These are phyloP conservation scores for Syncephalis plumigaleata DNA, from an alignment of 371 early-diverging fungal genomes.

Conservation along the genomic window DNA sequence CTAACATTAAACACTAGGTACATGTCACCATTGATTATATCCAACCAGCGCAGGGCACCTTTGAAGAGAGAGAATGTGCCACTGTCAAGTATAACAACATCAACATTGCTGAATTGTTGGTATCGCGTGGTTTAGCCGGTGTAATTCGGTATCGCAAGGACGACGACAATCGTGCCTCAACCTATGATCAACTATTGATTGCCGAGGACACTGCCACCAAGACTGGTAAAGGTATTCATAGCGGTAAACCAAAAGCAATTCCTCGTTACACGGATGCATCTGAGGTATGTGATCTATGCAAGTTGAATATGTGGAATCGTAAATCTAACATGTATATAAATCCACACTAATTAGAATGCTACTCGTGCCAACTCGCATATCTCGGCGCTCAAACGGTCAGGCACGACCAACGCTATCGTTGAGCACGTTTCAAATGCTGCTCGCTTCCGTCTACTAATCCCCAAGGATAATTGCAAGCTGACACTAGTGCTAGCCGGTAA, in stretches of 20 bases:
- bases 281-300: slow-evolving; percentile 27
- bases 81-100: slow-evolving; percentile 44
- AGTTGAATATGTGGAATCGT: slow-evolving; percentile 10
- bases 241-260: slow-evolving; percentile 55
- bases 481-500: slow-evolving; percentile 61
- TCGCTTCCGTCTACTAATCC: slow-evolving; percentile 64
- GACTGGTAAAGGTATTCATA: slow-evolving; percentile 54
- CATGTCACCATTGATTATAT: slow-evolving; percentile 72
- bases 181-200: slow-evolving; percentile 66
- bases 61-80: slow-evolving; percentile 76
- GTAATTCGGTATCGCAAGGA: slow-evolving; percentile 73
- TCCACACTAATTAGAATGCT: slow-evolving; percentile 25
- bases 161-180: slow-evolving; percentile 72
- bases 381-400: slow-evolving; percentile 61
- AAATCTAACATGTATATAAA: slow-evolving; percentile 17
- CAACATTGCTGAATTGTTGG: slow-evolving; percentile 62
- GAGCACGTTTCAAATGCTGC: slow-evolving; percentile 75
- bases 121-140: slow-evolving; percentile 62
- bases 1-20: no score
- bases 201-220: slow-evolving; percentile 57
- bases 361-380: slow-evolving; percentile 74
- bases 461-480: slow-evolving; percentile 69
- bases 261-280: slow-evolving; percentile 47
- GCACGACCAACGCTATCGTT: slow-evolving; percentile 57
- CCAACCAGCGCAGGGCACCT: slow-evolving; percentile 75